Conservation (phyloP, 495 filamentous ascomycete genomes). For the Symbiotaphrina buchneri region DNA sequence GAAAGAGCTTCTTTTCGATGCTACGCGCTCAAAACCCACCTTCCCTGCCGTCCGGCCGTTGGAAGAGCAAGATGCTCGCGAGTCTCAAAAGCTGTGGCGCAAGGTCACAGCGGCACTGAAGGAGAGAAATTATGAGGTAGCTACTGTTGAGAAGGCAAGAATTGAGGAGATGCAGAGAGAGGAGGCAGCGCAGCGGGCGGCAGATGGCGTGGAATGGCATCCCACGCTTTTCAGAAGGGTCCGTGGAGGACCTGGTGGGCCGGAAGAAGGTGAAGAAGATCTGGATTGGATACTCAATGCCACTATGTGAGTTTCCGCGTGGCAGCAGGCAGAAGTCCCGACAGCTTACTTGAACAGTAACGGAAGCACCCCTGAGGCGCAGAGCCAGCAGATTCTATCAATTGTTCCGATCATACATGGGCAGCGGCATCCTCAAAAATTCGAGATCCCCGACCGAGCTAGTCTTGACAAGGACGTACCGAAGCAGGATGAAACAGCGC, state of each 20-base stretch:
- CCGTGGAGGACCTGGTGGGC: conserved; percentile 43
- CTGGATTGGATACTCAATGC: conserved; percentile 93
- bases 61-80: conserved; percentile 71
- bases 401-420: conserved; percentile 72
- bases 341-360: conserved; percentile 26
- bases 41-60: conserved; percentile 54
- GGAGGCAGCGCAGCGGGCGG: conserved; percentile 60
- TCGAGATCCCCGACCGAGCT: conserved; percentile 19
- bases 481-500: no score
- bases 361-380: conserved; percentile 41
- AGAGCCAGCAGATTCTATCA: conserved; percentile 63
- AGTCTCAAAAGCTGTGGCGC: conserved; percentile 75
- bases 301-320: conserved; percentile 37
- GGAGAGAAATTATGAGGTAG: conserved; percentile 63
- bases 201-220: conserved; percentile 75
- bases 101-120: conserved; percentile 61
- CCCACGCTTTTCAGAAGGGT: conserved; percentile 65
- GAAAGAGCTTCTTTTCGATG: conserved; percentile 79
- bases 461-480: no score
- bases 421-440: conserved; percentile 24
- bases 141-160: conserved; percentile 86
- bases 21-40: conserved; percentile 48
- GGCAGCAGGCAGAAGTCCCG: background rate
- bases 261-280: conserved; percentile 66
- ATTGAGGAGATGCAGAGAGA: conserved; percentile 83